Base-by-base conservation (phyloP, 257 asterid species). In the Misopates orontium region DNA sequence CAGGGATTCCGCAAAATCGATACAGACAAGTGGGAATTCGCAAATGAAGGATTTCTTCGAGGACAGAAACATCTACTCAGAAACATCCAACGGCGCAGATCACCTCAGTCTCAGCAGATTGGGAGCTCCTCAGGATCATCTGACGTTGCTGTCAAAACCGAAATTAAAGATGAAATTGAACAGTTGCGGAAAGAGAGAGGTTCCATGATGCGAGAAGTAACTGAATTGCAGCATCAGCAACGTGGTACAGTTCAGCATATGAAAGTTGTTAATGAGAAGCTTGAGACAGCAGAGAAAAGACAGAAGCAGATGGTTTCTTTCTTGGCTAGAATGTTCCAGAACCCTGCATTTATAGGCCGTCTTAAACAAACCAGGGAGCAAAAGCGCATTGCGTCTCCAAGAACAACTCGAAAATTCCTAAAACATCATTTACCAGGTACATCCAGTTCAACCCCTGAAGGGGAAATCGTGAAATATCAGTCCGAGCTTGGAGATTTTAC, bases 281-380 rank as follows among this genome's bases (percentile, higher is more conserved):
- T 91, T 32, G 82, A 79, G 66, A 80, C 78, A 19, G 89, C 96
- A 45, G 98, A 91, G 85, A 73, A 67, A 61, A 74, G 84, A 60
- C 96, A 91, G 85, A 88, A 91, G 75, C 91, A 85, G 74, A 86
- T 91, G 94, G 90, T 91, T 64, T 78, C 95, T 0, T 91, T 91
- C 87, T 67, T 91, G 81, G 94, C 85, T 17, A 83, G 82, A 72
- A 79, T 86, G 77, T 77, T 91, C 39, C 86, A 86, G 67, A 86
- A 85, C 71, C 91, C 94, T 0, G 18, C 75, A 8, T 71, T 88
- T 55, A 36, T 79, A 32, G 67, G 79, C 59, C 81, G 77, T 47
- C 67, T 91, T 44, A 73, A 69, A 70, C 79, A 75, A 59, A 79
- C 39, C 44, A 79, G 77, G 81, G 84, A 77, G 60, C 81, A 70